Evolutionary conservation across 345 rosid genomes (phyloP).

Genomic region (Bruguiera parviflora): DNA sequence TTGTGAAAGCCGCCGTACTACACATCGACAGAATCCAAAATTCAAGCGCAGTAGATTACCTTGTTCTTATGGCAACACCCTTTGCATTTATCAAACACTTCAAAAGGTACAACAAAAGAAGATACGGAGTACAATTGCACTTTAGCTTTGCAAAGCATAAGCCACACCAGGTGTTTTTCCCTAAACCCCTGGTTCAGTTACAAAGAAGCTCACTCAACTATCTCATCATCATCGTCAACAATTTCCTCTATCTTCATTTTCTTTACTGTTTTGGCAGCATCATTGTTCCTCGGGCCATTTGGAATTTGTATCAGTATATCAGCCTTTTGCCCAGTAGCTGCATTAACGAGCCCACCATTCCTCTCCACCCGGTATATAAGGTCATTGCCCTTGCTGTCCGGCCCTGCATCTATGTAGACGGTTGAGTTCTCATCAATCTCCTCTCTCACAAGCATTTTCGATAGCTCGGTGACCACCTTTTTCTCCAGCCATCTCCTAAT

Average conservation of each 20-base stretch:
- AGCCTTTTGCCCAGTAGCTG: slow-evolving; percentile 60
- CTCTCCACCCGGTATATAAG: slow-evolving; percentile 59
- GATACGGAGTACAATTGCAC: too few species aligned
- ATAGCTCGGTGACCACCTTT: slow-evolving; percentile 84
- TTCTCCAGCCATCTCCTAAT: slow-evolving; percentile 94
- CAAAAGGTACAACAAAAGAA: too few species aligned
- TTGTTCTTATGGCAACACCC: too few species aligned
- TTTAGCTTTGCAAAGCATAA: too few species aligned
- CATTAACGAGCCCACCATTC: slow-evolving; percentile 78
- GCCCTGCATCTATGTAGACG: slow-evolving; percentile 63
- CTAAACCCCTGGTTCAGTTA: too few species aligned
- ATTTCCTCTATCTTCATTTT: slow-evolving; percentile 85
- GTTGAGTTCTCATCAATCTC: slow-evolving; percentile 88
- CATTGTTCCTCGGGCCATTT: slow-evolving; percentile 34
- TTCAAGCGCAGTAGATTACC: too few species aligned
- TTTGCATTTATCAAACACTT: too few species aligned
- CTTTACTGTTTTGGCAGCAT: slow-evolving; percentile 79
- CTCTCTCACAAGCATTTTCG: slow-evolving; percentile 74
- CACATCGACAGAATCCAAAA: too few species aligned
- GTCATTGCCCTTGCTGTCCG: slow-evolving; percentile 27
- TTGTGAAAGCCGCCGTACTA: too few species aligned
- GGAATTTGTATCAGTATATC: slow-evolving; percentile 68
- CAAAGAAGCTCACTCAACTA: slow-evolving; percentile 20
- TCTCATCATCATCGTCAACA: slow-evolving; percentile 44
- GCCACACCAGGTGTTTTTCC: too few species aligned